These are phyloP conservation scores for Bocquillonia castaneifolia DNA, from an alignment of 441 rosid species.

Conservation along the genomic window DNA sequence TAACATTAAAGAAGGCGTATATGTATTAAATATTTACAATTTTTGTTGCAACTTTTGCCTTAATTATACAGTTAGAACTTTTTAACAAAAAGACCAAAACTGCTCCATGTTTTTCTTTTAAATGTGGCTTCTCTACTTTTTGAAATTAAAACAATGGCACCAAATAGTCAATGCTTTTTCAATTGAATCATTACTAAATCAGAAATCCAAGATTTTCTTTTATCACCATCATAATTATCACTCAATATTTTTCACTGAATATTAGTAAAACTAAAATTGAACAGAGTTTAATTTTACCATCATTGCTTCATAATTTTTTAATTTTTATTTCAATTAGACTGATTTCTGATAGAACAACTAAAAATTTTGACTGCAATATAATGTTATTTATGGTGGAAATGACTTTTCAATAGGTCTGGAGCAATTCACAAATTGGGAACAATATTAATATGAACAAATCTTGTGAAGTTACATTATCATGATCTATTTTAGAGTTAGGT, in stretches of 20 bases:
- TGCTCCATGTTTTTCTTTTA: too few relatives aligned
- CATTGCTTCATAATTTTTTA: too few relatives aligned
- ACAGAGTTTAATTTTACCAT: neutral
- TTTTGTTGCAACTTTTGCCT: too few relatives aligned
- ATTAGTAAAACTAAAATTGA: neutral
- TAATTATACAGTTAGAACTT: too few relatives aligned
- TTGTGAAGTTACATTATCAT: neutral
- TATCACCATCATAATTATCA: neutral
- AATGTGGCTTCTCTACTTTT: neutral
- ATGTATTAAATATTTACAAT: too few relatives aligned
- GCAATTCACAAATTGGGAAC: too few relatives aligned
- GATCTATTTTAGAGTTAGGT: neutral
- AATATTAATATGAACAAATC: too few relatives aligned
- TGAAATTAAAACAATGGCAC: neutral
- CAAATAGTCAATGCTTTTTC: neutral
- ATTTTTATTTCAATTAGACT: too few relatives aligned
- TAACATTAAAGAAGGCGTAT: too few relatives aligned
- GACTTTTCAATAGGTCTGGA: neutral
- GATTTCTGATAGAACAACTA: too few relatives aligned
- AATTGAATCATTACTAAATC: neutral
- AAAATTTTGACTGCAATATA: too few relatives aligned
- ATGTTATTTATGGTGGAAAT: neutral
- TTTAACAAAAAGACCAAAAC: too few relatives aligned
- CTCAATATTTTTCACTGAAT: neutral
- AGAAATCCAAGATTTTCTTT: constrained; percentile 15